Conservation (phyloP, 2,329 filamentous ascomycete species). For the Ceratocystis cacaofunesta region DNA sequence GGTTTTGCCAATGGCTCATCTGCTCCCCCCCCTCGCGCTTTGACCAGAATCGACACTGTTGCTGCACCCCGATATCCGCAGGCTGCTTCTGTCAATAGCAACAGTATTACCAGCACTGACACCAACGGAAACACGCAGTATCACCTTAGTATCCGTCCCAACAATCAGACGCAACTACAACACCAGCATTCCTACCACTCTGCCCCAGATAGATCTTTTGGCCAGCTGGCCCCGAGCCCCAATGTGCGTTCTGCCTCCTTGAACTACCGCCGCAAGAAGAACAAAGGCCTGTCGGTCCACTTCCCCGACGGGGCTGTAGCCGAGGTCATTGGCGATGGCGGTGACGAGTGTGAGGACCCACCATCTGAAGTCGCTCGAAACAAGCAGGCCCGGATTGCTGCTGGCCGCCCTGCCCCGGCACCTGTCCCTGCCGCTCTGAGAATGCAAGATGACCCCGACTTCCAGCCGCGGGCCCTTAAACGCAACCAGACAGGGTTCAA, state of each 20-base stretch:
- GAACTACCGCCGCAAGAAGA: slow-evolving; percentile 31
- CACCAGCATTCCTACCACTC: slow-evolving; percentile 22
- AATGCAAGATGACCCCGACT: slow-evolving; percentile 27
- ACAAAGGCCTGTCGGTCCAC: slow-evolving; percentile 56
- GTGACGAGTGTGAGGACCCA: slow-evolving; percentile 66
- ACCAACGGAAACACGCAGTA: not conserved
- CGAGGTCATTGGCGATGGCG: slow-evolving; percentile 78
- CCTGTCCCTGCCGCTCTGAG: slow-evolving; percentile 9
- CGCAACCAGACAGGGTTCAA: slow-evolving; percentile 43
- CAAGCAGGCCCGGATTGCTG: slow-evolving; percentile 27
- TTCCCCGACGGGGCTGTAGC: slow-evolving; percentile 55
- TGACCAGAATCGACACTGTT: slow-evolving; percentile 40
- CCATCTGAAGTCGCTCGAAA: slow-evolving; percentile 53
- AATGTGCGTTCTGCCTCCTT: slow-evolving; percentile 26
- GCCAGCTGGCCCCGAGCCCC: slow-evolving; percentile 27
- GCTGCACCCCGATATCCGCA: slow-evolving; percentile 41
- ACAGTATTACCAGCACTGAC: not conserved
- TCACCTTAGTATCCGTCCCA: slow-evolving; percentile 12
- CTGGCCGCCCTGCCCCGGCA: slow-evolving; percentile 19
- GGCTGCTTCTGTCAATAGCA: slow-evolving; percentile 22
- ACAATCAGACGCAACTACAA: slow-evolving; percentile 8
- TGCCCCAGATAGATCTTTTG: slow-evolving; percentile 32
- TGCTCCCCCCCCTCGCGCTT: slow-evolving; percentile 10
- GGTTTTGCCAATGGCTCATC: slow-evolving; percentile 20
- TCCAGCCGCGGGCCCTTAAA: slow-evolving; percentile 38